phyloP scores from a whole-genome alignment of 2,329 filamentous ascomycete species.

The Aspergillus sp. region DNA sequence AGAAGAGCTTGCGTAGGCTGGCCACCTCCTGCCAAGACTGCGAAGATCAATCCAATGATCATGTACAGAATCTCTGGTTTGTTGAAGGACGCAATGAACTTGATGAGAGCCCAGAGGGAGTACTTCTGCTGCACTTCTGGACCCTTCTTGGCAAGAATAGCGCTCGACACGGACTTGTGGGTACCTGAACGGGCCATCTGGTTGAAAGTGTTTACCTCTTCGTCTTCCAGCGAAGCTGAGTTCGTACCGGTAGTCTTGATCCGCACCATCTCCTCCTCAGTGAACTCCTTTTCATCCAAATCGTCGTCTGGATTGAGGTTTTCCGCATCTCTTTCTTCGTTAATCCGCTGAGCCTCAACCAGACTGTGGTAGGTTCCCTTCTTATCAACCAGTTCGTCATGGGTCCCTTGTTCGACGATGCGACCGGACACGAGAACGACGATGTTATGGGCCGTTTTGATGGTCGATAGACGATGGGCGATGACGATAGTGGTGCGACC shows the following conservation, averaged over 20 bases:
- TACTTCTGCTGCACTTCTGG: slow-evolving; percentile 58
- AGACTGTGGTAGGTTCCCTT: slow-evolving; percentile 76
- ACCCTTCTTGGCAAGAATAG: slow-evolving; percentile 60
- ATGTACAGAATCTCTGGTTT: slow-evolving; percentile 67
- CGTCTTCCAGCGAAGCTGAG: slow-evolving; percentile 23
- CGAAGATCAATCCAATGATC: slow-evolving; percentile 69
- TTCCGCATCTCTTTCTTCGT: slow-evolving; percentile 48
- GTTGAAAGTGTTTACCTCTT: slow-evolving; percentile 32
- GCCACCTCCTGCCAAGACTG: slow-evolving; percentile 73
- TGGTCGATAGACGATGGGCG: slow-evolving; percentile 90
- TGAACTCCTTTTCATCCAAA: slow-evolving; percentile 22
- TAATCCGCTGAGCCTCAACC: slow-evolving; percentile 83
- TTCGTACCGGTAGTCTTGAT: slow-evolving; percentile 34
- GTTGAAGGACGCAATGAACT: slow-evolving; percentile 79
- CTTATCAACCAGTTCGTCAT: slow-evolving; percentile 70
- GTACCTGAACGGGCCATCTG: slow-evolving; percentile 42
- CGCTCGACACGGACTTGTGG: slow-evolving; percentile 62
- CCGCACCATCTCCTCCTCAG: slow-evolving; percentile 25
- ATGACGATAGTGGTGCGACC: slow-evolving; percentile 95
- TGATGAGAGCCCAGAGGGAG: slow-evolving; percentile 71
- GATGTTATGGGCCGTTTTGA: slow-evolving; percentile 92
- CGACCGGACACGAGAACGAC: slow-evolving; percentile 82
- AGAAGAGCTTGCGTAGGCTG: slow-evolving; percentile 77
- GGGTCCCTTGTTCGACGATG: slow-evolving; percentile 91
- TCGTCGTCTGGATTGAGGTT: slow-evolving; percentile 25